Conservation (phyloP, 768 basidiomycete species). For the Hygrocybe punicea region DNA sequence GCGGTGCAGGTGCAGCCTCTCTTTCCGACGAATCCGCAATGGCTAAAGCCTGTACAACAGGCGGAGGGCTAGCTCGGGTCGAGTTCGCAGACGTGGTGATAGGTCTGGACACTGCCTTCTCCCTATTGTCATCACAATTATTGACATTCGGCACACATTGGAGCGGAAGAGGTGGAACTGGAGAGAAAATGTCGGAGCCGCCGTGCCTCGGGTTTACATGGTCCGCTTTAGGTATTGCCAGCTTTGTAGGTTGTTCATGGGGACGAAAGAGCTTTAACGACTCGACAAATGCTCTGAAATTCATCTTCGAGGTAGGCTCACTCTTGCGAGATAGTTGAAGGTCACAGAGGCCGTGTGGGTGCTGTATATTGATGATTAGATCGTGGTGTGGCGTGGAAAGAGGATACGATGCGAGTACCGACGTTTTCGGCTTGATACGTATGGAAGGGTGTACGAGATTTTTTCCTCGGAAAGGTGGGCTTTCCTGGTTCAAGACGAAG, state of each 20-base stretch:
- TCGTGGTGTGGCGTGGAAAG: neutral
- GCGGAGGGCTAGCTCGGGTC: too few species aligned
- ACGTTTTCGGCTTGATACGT: neutral
- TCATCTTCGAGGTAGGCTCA: neutral
- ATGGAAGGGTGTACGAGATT: neutral
- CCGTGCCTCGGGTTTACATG: too few species aligned
- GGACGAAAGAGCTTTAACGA: slow-evolving; percentile 3
- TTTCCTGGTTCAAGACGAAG: neutral
- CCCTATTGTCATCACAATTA: slow-evolving; percentile 12
- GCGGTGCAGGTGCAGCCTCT: neutral
- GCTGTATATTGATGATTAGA: too few species aligned
- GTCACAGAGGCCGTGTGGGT: too few species aligned
- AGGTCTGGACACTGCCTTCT: too few species aligned
- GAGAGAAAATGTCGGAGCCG: slow-evolving; percentile 19
- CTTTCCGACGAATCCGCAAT: neutral
- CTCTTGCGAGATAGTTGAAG: neutral
- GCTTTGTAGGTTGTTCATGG: too few species aligned
- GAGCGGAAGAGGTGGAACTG: slow-evolving; percentile 1
- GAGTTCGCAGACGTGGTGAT: too few species aligned
- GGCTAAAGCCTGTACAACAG: too few species aligned
- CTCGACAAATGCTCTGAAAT: slow-evolving; percentile 1
- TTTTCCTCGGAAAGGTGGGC: slow-evolving; percentile 2
- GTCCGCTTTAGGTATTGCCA: too few species aligned
- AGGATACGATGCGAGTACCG: neutral
- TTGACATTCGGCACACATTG: slow-evolving; percentile 9